These are phyloP conservation scores for Escovopsis sp. DNA, from an alignment of 2,329 filamentous ascomycete species.

Conservation along the genomic window DNA sequence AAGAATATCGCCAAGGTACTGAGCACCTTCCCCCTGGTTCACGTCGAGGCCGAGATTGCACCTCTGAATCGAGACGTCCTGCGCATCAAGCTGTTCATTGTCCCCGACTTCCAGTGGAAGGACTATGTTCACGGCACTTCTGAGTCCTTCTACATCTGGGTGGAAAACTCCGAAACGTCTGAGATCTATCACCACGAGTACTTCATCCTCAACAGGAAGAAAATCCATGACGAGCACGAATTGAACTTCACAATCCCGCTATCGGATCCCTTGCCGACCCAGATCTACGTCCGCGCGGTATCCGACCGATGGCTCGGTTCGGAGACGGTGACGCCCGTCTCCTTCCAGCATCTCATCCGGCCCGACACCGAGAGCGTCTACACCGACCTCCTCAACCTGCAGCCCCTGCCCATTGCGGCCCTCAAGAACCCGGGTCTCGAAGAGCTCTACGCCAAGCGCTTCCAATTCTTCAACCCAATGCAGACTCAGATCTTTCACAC, in stretches of 20 bases:
- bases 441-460: slow-evolving; percentile 74
- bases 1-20: slow-evolving; percentile 66
- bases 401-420: slow-evolving; percentile 74
- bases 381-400: slow-evolving; percentile 81
- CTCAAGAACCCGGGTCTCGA: slow-evolving; percentile 78
- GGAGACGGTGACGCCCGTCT: slow-evolving; percentile 88
- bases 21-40: slow-evolving; percentile 82
- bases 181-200: slow-evolving; percentile 98
- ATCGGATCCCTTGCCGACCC: slow-evolving; percentile 80
- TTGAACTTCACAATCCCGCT: slow-evolving; percentile 95
- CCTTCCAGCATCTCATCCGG: slow-evolving; percentile 93
- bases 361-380: slow-evolving; percentile 97
- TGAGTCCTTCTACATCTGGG: slow-evolving; percentile 97
- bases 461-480: slow-evolving; percentile 98
- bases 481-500: slow-evolving; percentile 98
- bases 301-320: slow-evolving; percentile 95
- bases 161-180: slow-evolving; percentile 93
- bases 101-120: slow-evolving; percentile 88
- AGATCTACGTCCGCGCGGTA: slow-evolving; percentile 89
- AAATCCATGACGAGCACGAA: slow-evolving; percentile 91
- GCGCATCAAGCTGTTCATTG: slow-evolving; percentile 74
- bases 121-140: slow-evolving; percentile 86
- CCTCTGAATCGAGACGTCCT: slow-evolving; percentile 90
- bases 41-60: slow-evolving; percentile 85
- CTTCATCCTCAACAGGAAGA: slow-evolving; percentile 81